Base-by-base conservation (phyloP, 306 rosid species). In the Malus fusca region DNA sequence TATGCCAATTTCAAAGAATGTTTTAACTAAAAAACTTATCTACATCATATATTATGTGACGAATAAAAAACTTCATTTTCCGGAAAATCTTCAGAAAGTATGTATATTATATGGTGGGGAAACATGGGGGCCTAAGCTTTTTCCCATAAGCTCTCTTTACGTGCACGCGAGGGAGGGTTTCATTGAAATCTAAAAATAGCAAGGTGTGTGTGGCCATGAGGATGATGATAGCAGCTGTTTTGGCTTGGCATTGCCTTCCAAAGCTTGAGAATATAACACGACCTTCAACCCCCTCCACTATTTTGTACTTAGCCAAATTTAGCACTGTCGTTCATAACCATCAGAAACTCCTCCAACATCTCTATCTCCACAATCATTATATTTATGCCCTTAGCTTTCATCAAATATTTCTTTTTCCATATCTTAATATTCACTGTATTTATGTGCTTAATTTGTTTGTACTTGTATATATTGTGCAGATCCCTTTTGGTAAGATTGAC, bases 81-180 rank as follows among this genome's bases (percentile, higher is more conserved):
- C 23, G 76, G 25, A 25, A 40, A 73, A 2, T 22, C n/a, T n/a
- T 59, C 9, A 23, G 52, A 73, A 37, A 59, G 25, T 11, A 5
- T 15, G 60, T 23, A 19, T 53, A 53, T 17, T 53, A 17, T 17
- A 51, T 9, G 44, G 3, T 42, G 44, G 44, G 44, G 12, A 42
- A 40, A 2, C 10, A 9, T 8, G 44, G 44, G 44, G 44, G 44
- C 44, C 12, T 42, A 42, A 42, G 44, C 12, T 42, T 42, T 42
- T 42, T 42, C 44, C 44, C 44, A 42, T 9, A 9, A 9, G 44
- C 13, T 67, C 73, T 53, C 88, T 81, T 81, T 26, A 75, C 74
- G 83, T 78, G 81, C 85, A 81, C 83, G 83, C 79, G 67, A 84
- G 73, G 59, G 31, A 33, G 66, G 66, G 42, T n/a, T 25, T 67